These are phyloP conservation scores for Coprinellus aureogranulatus DNA, from an alignment of 768 basidiomycete genomes.

Conservation along the genomic window DNA sequence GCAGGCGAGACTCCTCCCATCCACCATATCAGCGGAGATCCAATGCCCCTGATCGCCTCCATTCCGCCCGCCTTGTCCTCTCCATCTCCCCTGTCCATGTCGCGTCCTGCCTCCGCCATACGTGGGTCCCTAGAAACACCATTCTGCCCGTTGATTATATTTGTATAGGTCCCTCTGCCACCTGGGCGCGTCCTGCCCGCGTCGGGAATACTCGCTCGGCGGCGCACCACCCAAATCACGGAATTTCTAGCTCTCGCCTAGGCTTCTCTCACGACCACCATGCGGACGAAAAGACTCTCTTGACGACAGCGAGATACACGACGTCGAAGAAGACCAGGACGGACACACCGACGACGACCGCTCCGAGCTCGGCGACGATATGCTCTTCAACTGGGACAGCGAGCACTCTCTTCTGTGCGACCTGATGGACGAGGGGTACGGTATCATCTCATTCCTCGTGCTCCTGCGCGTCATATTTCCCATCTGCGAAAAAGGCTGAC, in stretches of 20 bases:
- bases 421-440: conserved; percentile 44
- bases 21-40: conserved; percentile 39
- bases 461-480: too few species aligned
- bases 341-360: conserved; percentile 27
- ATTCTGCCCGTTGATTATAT: not conserved
- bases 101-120: not conserved
- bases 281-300: conserved; percentile 11
- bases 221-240: not conserved
- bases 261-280: conserved; percentile 4
- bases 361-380: conserved; percentile 19
- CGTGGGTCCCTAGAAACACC: not conserved
- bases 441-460: conserved; percentile 5
- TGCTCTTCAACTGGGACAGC: conserved; percentile 47
- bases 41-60: conserved; percentile 26
- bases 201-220: not conserved
- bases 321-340: not conserved
- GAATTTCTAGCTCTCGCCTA: conserved; percentile 1
- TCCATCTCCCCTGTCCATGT: not conserved
- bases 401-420: conserved; percentile 52
- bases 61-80: conserved; percentile 8
- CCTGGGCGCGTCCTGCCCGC: not conserved
- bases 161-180: not conserved
- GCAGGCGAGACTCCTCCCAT: not conserved
- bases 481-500: conserved; percentile 11
- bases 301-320: conserved; percentile 9